Evolutionary conservation across 2,329 filamentous ascomycete genomes (phyloP), one percentile per base, ranked within the genome.

Genomic region (Ceratocystis destructans): DNA sequence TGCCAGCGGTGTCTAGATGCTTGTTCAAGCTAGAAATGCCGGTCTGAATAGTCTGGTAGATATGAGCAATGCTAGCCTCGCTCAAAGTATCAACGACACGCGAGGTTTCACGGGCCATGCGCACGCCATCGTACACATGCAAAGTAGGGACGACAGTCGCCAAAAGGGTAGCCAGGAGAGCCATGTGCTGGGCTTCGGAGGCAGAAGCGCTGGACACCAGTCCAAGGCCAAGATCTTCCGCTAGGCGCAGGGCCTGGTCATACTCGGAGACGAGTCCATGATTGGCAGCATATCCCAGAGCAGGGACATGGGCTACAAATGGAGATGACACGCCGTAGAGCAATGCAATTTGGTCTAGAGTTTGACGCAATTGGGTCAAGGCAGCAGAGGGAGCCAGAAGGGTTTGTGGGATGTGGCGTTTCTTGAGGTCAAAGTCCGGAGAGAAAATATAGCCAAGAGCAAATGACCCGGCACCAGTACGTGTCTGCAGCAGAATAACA

Each of bases 391-490:
- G 90, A 8, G 91, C 93, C 69, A 99, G 78, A 69, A 99, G 86
- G 17, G 90, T 87, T 81, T 99, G 94, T 2, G 94, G 93, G 67
- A 96, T 86, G 74, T 94, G 86, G 71, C 92, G 86, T 82, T 94
- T 96, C 79, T 83, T 85, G 72, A 96, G 77, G 75, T 97, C 92
- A 73, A 96, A 96, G 77, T 99, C 94, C 73, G 90, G 90, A 69
- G 92, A 96, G 81, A 97, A 99, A 75, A 97, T 89, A 78, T 99
- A 99, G 67, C 94, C 94, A 62, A 99, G 83, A 25, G 94, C 91
- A 73, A 97, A 88, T 70, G 89, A 86, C 66, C 93, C 94, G 64
- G 94, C 94, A 68, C 94, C 94, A 66, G 88, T 84, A 65, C 94
- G 84, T 55, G 92, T 95, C 79, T 99, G 88, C 73, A 96, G 84